Percentiles rank a stretch among this genome's conserved stretches.
Evolutionary conservation across 2,329 filamentous ascomycete species (phyloP).

Genomic region (Colletotrichum magnum): DNA sequence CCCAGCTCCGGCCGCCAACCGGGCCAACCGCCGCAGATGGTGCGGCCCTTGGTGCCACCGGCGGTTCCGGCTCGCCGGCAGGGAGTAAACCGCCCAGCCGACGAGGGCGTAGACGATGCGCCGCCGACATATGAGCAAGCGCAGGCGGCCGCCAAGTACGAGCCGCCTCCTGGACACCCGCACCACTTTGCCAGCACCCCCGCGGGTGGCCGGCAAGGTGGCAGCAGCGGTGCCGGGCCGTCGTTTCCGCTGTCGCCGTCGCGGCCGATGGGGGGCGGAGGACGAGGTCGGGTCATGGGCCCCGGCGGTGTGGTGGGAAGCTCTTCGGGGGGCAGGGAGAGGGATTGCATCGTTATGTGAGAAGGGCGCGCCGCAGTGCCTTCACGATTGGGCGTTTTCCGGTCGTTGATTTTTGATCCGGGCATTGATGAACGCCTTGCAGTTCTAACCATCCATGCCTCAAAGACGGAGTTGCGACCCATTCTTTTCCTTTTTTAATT

Average conservation of each 20-base stretch:
- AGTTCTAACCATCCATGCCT: neutral
- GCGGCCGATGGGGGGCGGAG: slow-evolving; percentile 33
- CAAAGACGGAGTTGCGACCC: neutral
- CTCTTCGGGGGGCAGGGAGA: slow-evolving; percentile 44
- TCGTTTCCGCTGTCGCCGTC: slow-evolving; percentile 24
- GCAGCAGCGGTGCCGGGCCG: slow-evolving; percentile 24
- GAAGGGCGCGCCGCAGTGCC: slow-evolving; percentile 5
- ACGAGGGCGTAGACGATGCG: slow-evolving; percentile 63
- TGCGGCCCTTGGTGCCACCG: slow-evolving; percentile 63
- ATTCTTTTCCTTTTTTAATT: no score
- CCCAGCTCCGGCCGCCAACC: slow-evolving; percentile 31
- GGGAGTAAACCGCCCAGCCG: slow-evolving; percentile 53
- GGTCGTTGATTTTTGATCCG: neutral
- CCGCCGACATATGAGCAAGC: slow-evolving; percentile 73
- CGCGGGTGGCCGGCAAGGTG: slow-evolving; percentile 37
- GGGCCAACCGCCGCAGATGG: slow-evolving; percentile 50
- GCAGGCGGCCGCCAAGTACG: slow-evolving; percentile 64
- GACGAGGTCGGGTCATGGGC: slow-evolving; percentile 32
- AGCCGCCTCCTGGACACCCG: slow-evolving; percentile 66
- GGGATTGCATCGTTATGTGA: slow-evolving; percentile 65
- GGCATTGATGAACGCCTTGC: slow-evolving; percentile 11
- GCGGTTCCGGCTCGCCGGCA: slow-evolving; percentile 54
- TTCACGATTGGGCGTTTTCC: slow-evolving; percentile 27
- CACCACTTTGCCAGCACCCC: slow-evolving; percentile 61
- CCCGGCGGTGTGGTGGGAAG: slow-evolving; percentile 35